Base-by-base conservation (phyloP, 2,329 filamentous ascomycete species). In the Colletotrichum scovillei region DNA sequence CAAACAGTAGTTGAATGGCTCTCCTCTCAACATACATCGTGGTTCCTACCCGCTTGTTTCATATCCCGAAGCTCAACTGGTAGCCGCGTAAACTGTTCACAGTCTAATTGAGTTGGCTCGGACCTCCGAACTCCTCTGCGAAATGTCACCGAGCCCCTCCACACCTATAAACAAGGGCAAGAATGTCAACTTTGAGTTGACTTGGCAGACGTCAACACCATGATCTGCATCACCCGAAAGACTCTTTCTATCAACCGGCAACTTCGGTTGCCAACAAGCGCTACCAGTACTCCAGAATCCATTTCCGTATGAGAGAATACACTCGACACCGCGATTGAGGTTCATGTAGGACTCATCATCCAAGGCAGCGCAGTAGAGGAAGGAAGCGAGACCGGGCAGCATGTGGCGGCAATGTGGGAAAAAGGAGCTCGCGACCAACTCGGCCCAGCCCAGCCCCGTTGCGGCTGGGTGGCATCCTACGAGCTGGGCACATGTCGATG, bases 181-280 rank as follows among this genome's bases (percentile, higher is more conserved):
- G 32, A 19, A 24, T 16, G 35, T n/a, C 12, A 19, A 7, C 12
- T 46, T 26, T 60, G 22, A 46, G 32, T 60, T 60, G 8, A 42
- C 58, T 60, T 60, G 58, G 58, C 58, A 60, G 58, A 60, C 12
- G 58, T 60, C 58, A 16, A 46, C 6, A 19, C n/a, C 19, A 46
- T 28, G 35, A 46, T 62, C 58, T 26, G 22, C 58, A 46, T 4
- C 8, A 38, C 30, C 56, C 56, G 30, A 59, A 59, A 38, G 12
- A 32, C 3, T 46, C 22, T 28, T 46, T 14, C 9, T 28, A 14
- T 35, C 11, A 16, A 24, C 12, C 22, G 32, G 35, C 35, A 62
- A 5, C 19, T 49, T 49, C 42, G 19, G 19, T 22, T 49, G 19
- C 8, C 8, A 19, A 5, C 19, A 22, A 11, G 42, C 6, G 19